Conservation (phyloP, 2,329 filamentous ascomycete species). For the Aureobasidium sp. region DNA sequence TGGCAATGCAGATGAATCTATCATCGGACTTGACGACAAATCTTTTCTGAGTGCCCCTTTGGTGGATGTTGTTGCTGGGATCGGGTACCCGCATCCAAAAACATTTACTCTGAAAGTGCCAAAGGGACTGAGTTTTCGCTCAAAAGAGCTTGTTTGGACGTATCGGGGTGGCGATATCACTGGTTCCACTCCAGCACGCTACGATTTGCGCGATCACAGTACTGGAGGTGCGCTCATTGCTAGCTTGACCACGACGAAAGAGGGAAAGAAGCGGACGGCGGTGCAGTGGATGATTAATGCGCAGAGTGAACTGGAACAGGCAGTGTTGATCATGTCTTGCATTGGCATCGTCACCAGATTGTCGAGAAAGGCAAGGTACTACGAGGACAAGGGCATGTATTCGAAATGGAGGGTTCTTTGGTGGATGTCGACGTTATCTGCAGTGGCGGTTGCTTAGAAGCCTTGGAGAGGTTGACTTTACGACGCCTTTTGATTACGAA, state of each 20-base stretch:
- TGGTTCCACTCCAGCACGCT: neutral
- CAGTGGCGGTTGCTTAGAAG: neutral
- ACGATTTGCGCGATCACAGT: neutral
- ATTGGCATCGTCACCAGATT: conserved; percentile 7
- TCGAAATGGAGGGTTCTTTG: neutral
- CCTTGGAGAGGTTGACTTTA: neutral
- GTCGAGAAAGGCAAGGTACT: conserved; percentile 3
- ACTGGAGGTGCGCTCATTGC: neutral
- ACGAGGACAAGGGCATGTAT: neutral
- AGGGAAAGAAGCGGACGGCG: conserved; percentile 29
- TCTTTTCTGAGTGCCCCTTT: neutral
- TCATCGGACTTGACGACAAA: neutral
- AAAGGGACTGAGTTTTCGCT: neutral
- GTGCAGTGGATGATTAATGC: conserved; percentile 31
- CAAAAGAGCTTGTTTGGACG: neutral
- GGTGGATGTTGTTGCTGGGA: neutral
- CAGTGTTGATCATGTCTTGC: neutral
- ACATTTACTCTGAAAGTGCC: neutral
- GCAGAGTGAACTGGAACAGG: conserved; percentile 20
- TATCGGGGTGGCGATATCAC: conserved; percentile 1
- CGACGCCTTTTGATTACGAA: no score
- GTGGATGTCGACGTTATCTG: conserved; percentile 1
- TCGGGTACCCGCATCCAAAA: conserved; percentile 3
- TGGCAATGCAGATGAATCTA: neutral
- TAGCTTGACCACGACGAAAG: conserved; percentile 24